A percentile compares a stretch with the other conserved stretches of the same genome.
Conservation (phyloP, 139 green algal species). For the Tetradesmus obliquus region DNA sequence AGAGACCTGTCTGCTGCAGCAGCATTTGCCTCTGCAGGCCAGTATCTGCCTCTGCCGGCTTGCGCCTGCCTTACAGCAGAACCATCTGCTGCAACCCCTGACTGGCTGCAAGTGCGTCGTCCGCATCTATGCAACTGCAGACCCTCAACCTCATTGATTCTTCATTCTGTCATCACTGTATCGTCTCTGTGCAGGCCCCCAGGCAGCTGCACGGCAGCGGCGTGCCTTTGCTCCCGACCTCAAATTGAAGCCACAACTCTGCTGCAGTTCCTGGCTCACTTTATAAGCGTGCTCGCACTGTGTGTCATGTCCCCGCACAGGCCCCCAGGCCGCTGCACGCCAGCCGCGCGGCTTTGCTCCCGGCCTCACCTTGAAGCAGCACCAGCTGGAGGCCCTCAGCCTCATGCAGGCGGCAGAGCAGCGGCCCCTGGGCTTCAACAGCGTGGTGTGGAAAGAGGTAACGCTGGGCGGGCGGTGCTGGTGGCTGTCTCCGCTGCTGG, state of each 20-base stretch:
- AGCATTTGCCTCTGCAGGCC: neutral
- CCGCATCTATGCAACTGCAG: no score
- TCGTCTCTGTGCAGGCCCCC: no score
- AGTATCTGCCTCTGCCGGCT: no score
- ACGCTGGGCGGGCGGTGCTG: neutral
- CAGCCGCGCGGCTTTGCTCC: conserved; percentile 6
- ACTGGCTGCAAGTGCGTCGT: no score
- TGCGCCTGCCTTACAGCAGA: no score
- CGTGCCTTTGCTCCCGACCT: no score
- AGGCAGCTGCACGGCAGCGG: no score
- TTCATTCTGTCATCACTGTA: no score
- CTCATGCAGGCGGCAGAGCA: conserved; percentile 10
- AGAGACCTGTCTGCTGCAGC: neutral
- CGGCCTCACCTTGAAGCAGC: neutral
- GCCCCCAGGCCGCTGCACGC: neutral
- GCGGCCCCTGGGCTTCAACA: conserved; percentile 14
- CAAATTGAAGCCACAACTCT: no score
- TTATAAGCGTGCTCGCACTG: neutral
- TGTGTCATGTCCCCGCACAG: neutral
- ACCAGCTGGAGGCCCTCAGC: conserved; percentile 33
- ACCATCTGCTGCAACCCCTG: no score
- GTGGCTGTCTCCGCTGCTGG: conserved; percentile 13
- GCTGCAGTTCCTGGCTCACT: no score
- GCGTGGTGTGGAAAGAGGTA: conserved; percentile 18
- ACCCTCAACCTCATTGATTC: no score